Evolutionary conservation across 78 protist species (phyloP).

Genomic region (Dictyostelium brefeldianum): DNA sequence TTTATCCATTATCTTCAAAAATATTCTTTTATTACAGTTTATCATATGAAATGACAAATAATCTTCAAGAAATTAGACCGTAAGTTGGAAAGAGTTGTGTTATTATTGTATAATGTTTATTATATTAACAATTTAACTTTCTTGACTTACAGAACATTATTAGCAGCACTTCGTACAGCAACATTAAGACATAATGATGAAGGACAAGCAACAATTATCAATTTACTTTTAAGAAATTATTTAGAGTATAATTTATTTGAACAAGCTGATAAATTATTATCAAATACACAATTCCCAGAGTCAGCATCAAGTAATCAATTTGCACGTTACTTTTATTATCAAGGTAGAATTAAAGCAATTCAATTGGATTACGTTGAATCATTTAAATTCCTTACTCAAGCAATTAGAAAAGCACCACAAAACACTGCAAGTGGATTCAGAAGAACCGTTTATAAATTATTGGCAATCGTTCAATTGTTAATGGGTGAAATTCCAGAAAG

Average conservation of each 20-base stretch:
- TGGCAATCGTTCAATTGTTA: constrained; percentile 93
- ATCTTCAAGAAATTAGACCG: constrained; percentile 77
- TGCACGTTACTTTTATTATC: constrained; percentile 96
- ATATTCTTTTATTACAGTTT: constrained; percentile 87
- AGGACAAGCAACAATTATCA: constrained; percentile 90
- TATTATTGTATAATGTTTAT: too few species aligned
- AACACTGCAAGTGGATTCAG: constrained; percentile 94
- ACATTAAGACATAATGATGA: constrained; percentile 90
- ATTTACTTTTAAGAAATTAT: constrained; percentile 93
- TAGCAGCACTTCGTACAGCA: constrained; percentile 87
- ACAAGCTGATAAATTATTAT: constrained; percentile 93
- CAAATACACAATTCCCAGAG: constrained; percentile 91
- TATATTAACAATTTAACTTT: too few species aligned
- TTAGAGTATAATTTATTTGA: constrained; percentile 87
- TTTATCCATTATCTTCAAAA: constrained; percentile 86
- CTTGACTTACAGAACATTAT: constrained; percentile 4
- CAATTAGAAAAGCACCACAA: constrained; percentile 97
- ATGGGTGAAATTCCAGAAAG: constrained; percentile 98
- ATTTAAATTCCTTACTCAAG: constrained; percentile 81
- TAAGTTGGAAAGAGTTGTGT: too few species aligned
- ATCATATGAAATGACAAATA: constrained; percentile 62
- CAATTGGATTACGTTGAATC: constrained; percentile 96
- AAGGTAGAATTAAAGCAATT: constrained; percentile 93
- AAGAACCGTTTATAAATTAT: constrained; percentile 88
- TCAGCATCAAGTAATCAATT: constrained; percentile 84